Percentiles rank a stretch among this genome's conserved stretches.
phyloP scores from a whole-genome alignment of 179 eudicot species.

The Patellifolia procumbens region DNA sequence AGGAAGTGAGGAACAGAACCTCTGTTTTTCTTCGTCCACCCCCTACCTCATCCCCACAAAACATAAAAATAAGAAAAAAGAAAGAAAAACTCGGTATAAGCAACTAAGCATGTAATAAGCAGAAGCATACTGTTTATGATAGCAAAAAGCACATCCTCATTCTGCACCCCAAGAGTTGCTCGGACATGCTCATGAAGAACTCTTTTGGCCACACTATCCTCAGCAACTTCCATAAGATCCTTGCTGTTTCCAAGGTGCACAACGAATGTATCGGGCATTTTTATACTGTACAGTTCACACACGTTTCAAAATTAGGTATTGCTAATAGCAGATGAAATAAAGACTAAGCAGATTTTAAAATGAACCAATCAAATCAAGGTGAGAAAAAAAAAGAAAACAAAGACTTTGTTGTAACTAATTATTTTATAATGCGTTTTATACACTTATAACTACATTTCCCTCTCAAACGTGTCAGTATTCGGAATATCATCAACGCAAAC shows the following conservation, averaged over 20 bases:
- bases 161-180: constrained; percentile 85
- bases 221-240: constrained; percentile 92
- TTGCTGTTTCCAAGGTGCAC: constrained; percentile 99
- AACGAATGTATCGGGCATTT: constrained; percentile 85
- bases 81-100: not conserved
- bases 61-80: not conserved
- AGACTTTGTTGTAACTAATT: not conserved
- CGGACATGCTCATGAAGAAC: constrained; percentile 88
- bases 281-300: constrained; percentile 56
- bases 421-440: not conserved
- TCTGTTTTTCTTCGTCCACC: not conserved
- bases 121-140: constrained; percentile 73
- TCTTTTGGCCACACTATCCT: constrained; percentile 81
- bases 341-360: constrained; percentile 2
- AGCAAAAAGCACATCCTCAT: constrained; percentile 81
- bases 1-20: not conserved
- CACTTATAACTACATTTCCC: not conserved
- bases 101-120: not conserved
- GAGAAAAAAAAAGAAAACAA: not conserved
- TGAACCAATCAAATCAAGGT: not conserved
- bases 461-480: not conserved
- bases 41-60: not conserved
- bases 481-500: not conserved
- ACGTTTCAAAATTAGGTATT: constrained; percentile 4
- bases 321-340: constrained; percentile 8